These are phyloP conservation scores for Penicillium robsamsonii DNA, from an alignment of 495 filamentous ascomycete genomes.

Conservation along the genomic window DNA sequence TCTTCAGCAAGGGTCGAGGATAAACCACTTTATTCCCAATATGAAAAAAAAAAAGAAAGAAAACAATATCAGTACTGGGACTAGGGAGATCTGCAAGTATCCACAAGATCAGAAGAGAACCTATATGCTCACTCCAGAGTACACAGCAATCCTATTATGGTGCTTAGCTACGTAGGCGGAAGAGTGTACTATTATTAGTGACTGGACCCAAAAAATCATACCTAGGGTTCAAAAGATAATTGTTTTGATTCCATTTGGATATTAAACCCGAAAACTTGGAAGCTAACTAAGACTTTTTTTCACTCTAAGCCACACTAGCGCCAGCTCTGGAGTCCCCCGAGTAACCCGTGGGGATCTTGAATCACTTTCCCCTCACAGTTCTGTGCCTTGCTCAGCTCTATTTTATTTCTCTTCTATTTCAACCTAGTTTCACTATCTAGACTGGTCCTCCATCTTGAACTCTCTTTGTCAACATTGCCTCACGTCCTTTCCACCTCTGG, in stretches of 20 bases:
- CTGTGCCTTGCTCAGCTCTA: neutral
- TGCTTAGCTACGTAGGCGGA: neutral
- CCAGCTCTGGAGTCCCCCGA: conserved; percentile 1
- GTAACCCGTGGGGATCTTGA: conserved; percentile 4
- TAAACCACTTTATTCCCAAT: neutral
- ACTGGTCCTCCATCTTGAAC: conserved; percentile 21
- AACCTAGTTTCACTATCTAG: conserved; percentile 16
- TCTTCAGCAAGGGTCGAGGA: neutral
- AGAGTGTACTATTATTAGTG: conserved; percentile 5
- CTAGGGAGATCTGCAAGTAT: conserved; percentile 3
- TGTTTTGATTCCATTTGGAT: neutral
- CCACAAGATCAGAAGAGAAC: neutral
- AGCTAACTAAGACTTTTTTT: neutral
- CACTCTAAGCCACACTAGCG: conserved; percentile 11
- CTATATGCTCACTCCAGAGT: neutral
- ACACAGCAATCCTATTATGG: neutral
- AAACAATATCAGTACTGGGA: neutral
- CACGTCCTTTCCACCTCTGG: conserved; percentile 16
- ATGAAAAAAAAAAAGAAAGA: neutral
- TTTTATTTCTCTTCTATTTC: neutral
- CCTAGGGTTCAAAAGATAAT: neutral
- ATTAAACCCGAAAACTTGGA: neutral
- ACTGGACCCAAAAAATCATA: neutral
- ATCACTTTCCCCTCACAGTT: neutral
- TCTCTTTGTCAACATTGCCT: conserved; percentile 1